phyloP scores from a whole-genome alignment of 192 early-diverging fungal species.

The Funneliformis geosporum region DNA sequence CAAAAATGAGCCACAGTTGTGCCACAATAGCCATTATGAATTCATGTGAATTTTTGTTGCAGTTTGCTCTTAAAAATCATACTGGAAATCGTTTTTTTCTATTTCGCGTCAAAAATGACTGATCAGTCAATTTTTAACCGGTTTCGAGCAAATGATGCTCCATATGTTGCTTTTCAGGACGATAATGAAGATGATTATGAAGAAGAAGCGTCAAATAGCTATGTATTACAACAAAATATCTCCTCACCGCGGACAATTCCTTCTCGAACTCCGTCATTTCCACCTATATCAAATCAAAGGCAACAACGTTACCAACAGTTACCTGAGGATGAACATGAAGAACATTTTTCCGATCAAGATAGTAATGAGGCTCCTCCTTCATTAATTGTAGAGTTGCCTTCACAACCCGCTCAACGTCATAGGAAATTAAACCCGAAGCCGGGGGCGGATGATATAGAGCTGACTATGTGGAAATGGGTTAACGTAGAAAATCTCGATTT shows the following conservation, averaged over 20 bases:
- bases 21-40: too few relatives aligned
- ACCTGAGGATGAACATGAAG: background rate
- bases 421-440: constrained; percentile 40
- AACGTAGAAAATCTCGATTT: constrained; percentile 85
- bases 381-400: constrained; percentile 61
- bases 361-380: constrained; percentile 62
- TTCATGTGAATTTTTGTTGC: too few relatives aligned
- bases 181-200: constrained; percentile 18
- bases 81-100: too few relatives aligned
- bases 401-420: constrained; percentile 26
- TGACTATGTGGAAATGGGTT: constrained; percentile 79
- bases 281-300: background rate
- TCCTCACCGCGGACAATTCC: background rate
- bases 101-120: background rate
- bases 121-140: constrained; percentile 14
- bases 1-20: too few relatives aligned
- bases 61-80: too few relatives aligned
- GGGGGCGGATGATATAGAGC: constrained; percentile 53
- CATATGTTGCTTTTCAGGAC: constrained; percentile 26
- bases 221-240: background rate
- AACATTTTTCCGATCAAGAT: constrained; percentile 1
- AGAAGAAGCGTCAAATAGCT: constrained; percentile 21
- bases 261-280: constrained; percentile 11
- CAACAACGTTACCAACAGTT: constrained; percentile 25
- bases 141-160: constrained; percentile 9